Evolutionary conservation across 768 basidiomycete genomes (phyloP), one percentile per base, ranked within the genome.

Genomic region (Termitomyces titanicus): DNA sequence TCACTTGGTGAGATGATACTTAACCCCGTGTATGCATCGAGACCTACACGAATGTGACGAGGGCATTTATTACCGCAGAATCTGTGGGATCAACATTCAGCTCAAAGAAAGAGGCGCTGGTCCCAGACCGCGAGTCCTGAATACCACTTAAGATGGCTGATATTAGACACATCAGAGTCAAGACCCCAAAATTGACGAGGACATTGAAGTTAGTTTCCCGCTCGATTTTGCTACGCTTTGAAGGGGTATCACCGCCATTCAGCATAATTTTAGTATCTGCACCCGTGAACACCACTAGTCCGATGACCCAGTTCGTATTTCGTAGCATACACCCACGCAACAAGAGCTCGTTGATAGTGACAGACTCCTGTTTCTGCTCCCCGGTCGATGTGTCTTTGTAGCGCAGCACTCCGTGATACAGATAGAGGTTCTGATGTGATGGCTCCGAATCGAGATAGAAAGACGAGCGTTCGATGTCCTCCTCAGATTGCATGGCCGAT

Each of bases 141-240:
- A 89, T 66, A 1, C 94, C 96, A 62, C 82, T 89, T 64, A 86
- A 79, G 40, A 94, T 82, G 8, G 84, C 94, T 3, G 88, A 81
- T 29, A 86, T 69, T 7, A 84, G 59, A 69, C 94, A 97, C 79
- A 98, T 90, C 37, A 80, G 48, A 39, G 86, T 66, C 54, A 98
- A 76, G 56, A 97, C 70, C 40, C 79, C 71, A 66, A 98, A 98
- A 70, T 98, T 98, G 74, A 97, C 89, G 48, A 95, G 74, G 60
- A 98, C 96, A 66, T 98, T 98, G 78, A 94, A 96, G 70, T 96
- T 98, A 9, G 96, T 98, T 77, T 98, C 96, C 74, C 85, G 90
- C 75, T 98, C 94, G 66, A 98, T 98, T 79, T 95, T 98, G 65
- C 88, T 92, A 56, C 92, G 88, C 66, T 98, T 98, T n/a, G 90